Conservation (phyloP, 176 grass and related monocot species). For the Eremochloa ophiuroides region DNA sequence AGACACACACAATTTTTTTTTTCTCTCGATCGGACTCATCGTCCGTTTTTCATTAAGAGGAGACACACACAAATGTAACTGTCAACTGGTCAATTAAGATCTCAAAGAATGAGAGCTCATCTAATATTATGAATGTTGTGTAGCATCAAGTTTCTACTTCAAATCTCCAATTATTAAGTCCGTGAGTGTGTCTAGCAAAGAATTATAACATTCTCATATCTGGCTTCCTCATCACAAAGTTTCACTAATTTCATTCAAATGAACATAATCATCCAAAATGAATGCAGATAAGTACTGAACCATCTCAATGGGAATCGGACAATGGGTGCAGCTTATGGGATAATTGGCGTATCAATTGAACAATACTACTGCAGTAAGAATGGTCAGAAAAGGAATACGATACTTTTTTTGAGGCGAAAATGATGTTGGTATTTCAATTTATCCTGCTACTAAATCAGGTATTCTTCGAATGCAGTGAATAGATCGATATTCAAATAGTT, state of each 20-base stretch:
- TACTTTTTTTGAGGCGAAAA: neutral
- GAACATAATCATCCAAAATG: neutral
- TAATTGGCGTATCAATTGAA: neutral
- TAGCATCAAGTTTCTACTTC: neutral
- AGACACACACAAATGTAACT: neutral
- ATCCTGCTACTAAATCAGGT: neutral
- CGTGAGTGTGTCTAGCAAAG: neutral
- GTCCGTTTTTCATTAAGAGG: too few species aligned
- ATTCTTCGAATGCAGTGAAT: neutral
- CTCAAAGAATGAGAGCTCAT: neutral
- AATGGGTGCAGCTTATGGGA: neutral
- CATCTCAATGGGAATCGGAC: neutral
- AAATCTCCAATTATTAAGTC: neutral
- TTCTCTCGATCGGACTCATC: too few species aligned
- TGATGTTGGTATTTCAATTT: neutral
- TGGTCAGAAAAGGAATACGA: neutral
- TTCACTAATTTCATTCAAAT: neutral
- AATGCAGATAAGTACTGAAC: neutral
- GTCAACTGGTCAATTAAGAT: neutral
- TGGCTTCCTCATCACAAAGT: neutral
- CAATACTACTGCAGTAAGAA: neutral
- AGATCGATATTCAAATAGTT: too few species aligned
- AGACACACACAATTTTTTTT: too few species aligned
- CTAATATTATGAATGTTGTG: neutral
- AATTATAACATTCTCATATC: neutral